phyloP scores from a whole-genome alignment of 176 grass and related monocot species.

The Triticum dicoccoides region DNA sequence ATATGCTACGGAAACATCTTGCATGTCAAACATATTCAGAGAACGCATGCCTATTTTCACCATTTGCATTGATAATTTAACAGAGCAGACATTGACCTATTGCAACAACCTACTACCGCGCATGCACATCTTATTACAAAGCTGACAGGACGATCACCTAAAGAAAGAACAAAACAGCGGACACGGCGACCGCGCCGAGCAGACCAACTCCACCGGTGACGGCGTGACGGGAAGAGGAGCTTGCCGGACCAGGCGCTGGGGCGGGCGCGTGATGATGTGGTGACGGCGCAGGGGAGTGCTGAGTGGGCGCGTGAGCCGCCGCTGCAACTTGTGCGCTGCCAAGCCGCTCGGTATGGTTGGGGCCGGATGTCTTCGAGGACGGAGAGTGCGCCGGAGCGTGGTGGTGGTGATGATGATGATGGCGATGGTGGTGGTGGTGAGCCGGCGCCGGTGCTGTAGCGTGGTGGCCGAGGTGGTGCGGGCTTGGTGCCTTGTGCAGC shows the following conservation, averaged over 20 bases:
- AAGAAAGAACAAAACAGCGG: slow-evolving; percentile 13
- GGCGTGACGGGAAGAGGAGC: not conserved
- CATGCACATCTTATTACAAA: not conserved
- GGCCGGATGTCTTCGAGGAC: too few species aligned
- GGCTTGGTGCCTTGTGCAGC: not conserved
- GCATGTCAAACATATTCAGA: not conserved
- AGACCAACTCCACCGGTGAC: not conserved
- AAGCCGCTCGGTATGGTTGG: not conserved
- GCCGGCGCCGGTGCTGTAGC: too few species aligned
- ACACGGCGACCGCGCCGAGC: not conserved
- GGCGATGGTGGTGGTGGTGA: not conserved
- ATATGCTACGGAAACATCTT: not conserved
- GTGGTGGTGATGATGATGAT: not conserved
- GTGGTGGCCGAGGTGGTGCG: not conserved
- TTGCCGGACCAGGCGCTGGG: slow-evolving; percentile 25
- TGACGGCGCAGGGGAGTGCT: not conserved
- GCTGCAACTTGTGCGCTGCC: not conserved
- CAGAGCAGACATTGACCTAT: not conserved
- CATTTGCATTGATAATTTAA: not conserved
- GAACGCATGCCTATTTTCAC: not conserved
- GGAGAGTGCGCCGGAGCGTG: not conserved
- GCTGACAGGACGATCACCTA: not conserved
- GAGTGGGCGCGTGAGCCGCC: not conserved
- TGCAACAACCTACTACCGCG: not conserved
- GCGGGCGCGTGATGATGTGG: slow-evolving; percentile 18